Conservation (phyloP, 2,329 filamentous ascomycete genomes). For the Orbilia ellipsospora region DNA sequence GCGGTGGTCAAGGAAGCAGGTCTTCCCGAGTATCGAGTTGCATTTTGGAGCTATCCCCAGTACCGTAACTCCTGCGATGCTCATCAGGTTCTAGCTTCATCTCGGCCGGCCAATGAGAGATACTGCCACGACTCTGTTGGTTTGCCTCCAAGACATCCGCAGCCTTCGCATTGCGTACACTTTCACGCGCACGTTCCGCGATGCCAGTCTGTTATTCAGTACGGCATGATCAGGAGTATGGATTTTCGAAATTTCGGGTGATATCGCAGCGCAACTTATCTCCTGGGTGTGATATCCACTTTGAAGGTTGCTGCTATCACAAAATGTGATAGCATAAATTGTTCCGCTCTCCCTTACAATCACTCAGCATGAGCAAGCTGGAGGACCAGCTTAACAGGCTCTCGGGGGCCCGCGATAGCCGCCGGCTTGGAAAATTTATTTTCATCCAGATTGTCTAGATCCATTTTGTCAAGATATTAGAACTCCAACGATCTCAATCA, state of each 20-base stretch:
- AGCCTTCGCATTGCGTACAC: neutral
- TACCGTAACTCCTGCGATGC: slow-evolving; percentile 34
- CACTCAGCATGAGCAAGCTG: too few relatives aligned
- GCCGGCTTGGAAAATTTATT: slow-evolving; percentile 17
- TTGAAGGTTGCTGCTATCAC: slow-evolving; percentile 28
- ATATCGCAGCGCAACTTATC: neutral
- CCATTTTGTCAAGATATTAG: neutral
- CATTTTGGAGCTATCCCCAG: slow-evolving; percentile 23
- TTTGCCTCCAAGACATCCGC: too few relatives aligned
- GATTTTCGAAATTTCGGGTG: neutral
- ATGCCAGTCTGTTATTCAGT: slow-evolving; percentile 38
- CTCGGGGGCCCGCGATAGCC: slow-evolving; percentile 1
- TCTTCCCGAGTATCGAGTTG: slow-evolving; percentile 50
- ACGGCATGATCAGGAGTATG: too few relatives aligned
- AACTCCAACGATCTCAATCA: too few relatives aligned
- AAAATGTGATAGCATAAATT: slow-evolving; percentile 28
- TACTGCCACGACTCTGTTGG: too few relatives aligned
- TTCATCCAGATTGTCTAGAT: neutral
- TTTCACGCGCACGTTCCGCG: slow-evolving; percentile 36
- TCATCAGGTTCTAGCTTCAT: slow-evolving; percentile 47
- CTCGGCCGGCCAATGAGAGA: too few relatives aligned
- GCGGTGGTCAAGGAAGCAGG: slow-evolving; percentile 32
- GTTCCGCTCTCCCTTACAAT: too few relatives aligned
- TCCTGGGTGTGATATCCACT: slow-evolving; percentile 16
- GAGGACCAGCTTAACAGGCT: too few relatives aligned